phyloP scores from a whole-genome alignment of 1,284 basidiomycete species.

The Ceratobasidium sp. region DNA sequence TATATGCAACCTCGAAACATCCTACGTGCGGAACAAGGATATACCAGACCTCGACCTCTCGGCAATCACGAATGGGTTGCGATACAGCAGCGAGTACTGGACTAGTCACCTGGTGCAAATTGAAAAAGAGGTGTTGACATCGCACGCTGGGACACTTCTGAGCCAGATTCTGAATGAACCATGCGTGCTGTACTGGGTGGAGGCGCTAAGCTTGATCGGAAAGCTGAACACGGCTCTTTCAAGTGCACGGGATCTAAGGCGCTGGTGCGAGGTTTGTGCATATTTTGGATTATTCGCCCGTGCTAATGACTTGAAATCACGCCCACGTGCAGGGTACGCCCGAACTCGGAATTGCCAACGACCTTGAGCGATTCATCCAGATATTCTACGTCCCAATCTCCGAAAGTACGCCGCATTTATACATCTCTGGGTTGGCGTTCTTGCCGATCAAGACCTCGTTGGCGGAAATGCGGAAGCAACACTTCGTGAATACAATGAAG shows the following conservation, averaged over 20 bases:
- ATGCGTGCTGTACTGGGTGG: constrained; percentile 35
- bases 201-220: constrained; percentile 24
- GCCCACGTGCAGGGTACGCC: too few species aligned
- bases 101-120: constrained; percentile 21
- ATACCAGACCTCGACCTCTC: constrained; percentile 7
- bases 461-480: too few species aligned
- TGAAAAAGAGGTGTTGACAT: neutral
- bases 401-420: neutral
- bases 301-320: too few species aligned
- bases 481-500: neutral
- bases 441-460: neutral
- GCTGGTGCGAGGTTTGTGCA: constrained; percentile 21
- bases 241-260: neutral
- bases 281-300: too few species aligned
- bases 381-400: neutral
- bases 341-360: neutral
- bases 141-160: neutral
- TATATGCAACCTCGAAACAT: constrained; percentile 16
- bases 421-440: neutral
- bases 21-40: constrained; percentile 20
- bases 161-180: neutral
- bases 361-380: neutral
- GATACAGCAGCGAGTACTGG: constrained; percentile 35
- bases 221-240: neutral
- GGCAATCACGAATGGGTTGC: neutral